Percentiles rank a stretch among this genome's conserved stretches.
Evolutionary conservation across 495 filamentous ascomycete genomes (phyloP).

Genomic region (Neurospora cerealis): DNA sequence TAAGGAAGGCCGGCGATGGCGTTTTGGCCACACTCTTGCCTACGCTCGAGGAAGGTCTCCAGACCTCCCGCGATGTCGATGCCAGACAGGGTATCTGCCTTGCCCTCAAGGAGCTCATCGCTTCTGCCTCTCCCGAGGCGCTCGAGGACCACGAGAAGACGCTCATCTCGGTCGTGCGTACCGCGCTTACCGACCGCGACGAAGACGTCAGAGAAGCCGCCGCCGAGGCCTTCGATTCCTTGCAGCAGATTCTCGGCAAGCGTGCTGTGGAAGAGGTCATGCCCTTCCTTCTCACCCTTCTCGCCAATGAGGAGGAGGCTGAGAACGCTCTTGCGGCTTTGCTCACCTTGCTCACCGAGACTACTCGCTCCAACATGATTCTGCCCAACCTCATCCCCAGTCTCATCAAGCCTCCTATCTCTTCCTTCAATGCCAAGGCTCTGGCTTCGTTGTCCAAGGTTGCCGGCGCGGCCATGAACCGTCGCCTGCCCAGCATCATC

Average conservation of each 20-base stretch:
- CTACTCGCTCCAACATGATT: slow-evolving; percentile 90
- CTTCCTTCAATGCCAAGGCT: slow-evolving; percentile 86
- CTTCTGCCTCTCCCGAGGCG: slow-evolving; percentile 79
- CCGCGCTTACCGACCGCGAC: slow-evolving; percentile 82
- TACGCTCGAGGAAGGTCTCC: slow-evolving; percentile 85
- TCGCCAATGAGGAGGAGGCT: slow-evolving; percentile 76
- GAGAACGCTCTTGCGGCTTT: slow-evolving; percentile 88
- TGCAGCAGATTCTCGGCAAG: slow-evolving; percentile 91
- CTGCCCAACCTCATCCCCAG: slow-evolving; percentile 92
- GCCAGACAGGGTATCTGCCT: slow-evolving; percentile 97
- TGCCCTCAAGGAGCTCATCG: slow-evolving; percentile 84
- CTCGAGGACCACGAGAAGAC: slow-evolving; percentile 93
- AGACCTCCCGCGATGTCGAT: slow-evolving; percentile 80
- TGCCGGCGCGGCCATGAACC: slow-evolving; percentile 77
- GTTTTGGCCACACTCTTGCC: slow-evolving; percentile 82
- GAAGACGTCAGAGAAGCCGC: slow-evolving; percentile 89
- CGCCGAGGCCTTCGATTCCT: slow-evolving; percentile 89
- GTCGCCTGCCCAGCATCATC: slow-evolving; percentile 77
- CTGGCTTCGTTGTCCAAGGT: slow-evolving; percentile 88
- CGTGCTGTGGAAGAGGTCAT: slow-evolving; percentile 88
- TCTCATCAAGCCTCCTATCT: slow-evolving; percentile 79
- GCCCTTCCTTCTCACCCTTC: slow-evolving; percentile 77
- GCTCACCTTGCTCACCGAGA: slow-evolving; percentile 85
- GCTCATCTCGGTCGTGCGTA: slow-evolving; percentile 86
- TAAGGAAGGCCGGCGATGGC: slow-evolving; percentile 90